phyloP scores from a whole-genome alignment of 257 asterid species.

The Scutellaria barbata region DNA sequence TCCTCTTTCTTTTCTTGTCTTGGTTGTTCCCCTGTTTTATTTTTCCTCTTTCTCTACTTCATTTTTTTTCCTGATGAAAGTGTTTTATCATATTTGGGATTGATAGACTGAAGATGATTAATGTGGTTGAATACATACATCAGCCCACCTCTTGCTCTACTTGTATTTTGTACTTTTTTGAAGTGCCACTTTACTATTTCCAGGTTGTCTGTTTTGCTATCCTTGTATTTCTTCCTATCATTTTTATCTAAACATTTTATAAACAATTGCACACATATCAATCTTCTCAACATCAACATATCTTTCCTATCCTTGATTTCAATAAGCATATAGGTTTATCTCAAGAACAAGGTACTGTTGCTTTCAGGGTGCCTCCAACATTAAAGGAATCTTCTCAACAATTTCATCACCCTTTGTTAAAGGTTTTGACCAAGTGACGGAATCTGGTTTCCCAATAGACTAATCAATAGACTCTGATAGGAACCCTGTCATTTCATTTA shows the following conservation, averaged over 20 bases:
- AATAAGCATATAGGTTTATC: too few species aligned
- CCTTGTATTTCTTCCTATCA: background rate
- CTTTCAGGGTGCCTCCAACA: slow-evolving; percentile 33
- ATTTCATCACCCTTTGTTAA: slow-evolving; percentile 1
- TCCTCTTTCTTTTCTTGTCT: slow-evolving; percentile 77
- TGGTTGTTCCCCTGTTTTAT: slow-evolving; percentile 46
- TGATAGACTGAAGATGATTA: slow-evolving; percentile 43
- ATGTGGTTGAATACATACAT: slow-evolving; percentile 47
- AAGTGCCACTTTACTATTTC: slow-evolving; percentile 34
- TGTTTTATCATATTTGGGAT: slow-evolving; percentile 36
- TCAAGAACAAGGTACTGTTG: too few species aligned
- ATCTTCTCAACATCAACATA: slow-evolving; percentile 14
- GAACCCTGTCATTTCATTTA: slow-evolving; percentile 40
- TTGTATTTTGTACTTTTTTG: slow-evolving; percentile 35
- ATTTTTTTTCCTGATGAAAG: slow-evolving; percentile 2
- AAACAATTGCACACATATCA: background rate
- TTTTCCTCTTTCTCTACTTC: slow-evolving; percentile 35
- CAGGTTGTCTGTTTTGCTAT: slow-evolving; percentile 24
- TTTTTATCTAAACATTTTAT: background rate
- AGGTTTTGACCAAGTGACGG: too few species aligned
- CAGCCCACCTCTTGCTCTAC: slow-evolving; percentile 42
- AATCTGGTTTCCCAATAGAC: too few species aligned
- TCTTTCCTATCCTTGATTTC: too few species aligned
- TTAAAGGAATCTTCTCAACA: slow-evolving; percentile 25
- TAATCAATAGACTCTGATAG: slow-evolving; percentile 23